Evolutionary conservation across 2,329 filamentous ascomycete species (phyloP).

Genomic region (Nemania serpens): DNA sequence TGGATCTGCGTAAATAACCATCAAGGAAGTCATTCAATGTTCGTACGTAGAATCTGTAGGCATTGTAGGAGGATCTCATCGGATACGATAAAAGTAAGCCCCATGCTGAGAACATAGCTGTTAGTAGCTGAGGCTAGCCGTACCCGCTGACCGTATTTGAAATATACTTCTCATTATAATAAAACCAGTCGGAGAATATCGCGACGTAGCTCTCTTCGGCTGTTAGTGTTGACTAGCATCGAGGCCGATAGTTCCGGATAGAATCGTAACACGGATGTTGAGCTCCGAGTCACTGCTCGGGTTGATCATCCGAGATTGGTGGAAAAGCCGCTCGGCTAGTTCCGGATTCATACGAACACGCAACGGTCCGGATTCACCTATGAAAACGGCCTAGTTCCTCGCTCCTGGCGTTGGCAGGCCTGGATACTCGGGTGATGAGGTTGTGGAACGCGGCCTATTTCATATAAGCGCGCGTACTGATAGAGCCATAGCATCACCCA

Average conservation of each 20-base stretch:
- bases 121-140: too few species aligned
- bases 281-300: slow-evolving; percentile 22
- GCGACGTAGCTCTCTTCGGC: too few species aligned
- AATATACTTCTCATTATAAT: too few species aligned
- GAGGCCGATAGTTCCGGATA: background rate
- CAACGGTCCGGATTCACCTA: background rate
- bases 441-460: slow-evolving; percentile 2
- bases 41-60: too few species aligned
- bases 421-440: background rate
- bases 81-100: too few species aligned
- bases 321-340: slow-evolving; percentile 14
- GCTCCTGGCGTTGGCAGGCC: background rate
- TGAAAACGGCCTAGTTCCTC: background rate
- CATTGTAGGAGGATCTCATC: too few species aligned
- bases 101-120: too few species aligned
- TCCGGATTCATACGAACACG: background rate
- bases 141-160: too few species aligned
- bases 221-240: background rate
- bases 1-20: too few species aligned
- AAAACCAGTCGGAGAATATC: too few species aligned
- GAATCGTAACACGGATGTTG: slow-evolving; percentile 20
- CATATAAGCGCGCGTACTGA: background rate
- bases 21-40: too few species aligned
- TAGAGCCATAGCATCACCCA: background rate
- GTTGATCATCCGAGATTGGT: slow-evolving; percentile 23